A percentile compares a stretch with the other conserved stretches of the same genome.
These are phyloP conservation scores for Dryas integrifolia DNA, from an alignment of 331 rosid species.

Conservation along the genomic window DNA sequence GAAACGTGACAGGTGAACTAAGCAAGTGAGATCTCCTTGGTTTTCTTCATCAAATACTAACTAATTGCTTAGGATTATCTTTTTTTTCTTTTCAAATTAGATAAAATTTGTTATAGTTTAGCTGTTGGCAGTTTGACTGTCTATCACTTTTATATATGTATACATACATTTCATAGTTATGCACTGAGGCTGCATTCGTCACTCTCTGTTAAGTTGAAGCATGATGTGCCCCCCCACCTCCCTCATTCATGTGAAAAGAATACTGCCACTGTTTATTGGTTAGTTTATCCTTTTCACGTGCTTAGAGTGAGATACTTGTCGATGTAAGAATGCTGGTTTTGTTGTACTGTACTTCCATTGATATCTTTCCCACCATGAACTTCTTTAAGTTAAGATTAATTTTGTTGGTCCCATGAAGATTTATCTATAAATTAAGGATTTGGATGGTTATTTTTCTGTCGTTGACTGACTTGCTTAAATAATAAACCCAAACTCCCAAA, in stretches of 20 bases:
- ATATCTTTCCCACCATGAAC: not conserved
- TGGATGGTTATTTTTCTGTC: not conserved
- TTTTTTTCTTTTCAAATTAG: not conserved
- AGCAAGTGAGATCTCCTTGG: conserved; percentile 94
- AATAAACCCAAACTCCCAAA: too few species aligned
- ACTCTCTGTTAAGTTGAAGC: not conserved
- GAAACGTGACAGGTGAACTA: conserved; percentile 97
- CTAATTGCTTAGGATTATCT: not conserved
- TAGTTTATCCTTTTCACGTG: not conserved
- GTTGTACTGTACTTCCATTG: not conserved
- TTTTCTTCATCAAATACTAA: conserved; percentile 23
- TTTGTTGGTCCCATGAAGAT: not conserved
- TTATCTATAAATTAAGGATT: not conserved
- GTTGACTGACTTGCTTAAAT: not conserved
- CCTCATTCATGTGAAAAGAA: too few species aligned
- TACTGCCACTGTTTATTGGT: too few species aligned
- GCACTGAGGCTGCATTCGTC: not conserved
- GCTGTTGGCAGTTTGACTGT: not conserved
- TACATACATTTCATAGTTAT: not conserved
- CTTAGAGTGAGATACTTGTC: not conserved
- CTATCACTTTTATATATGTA: not conserved
- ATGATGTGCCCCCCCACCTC: too few species aligned
- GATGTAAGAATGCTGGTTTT: not conserved
- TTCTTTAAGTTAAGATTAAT: not conserved
- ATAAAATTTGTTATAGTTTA: not conserved